Evolutionary conservation across 1,284 basidiomycete genomes (phyloP), one percentile per base, ranked within the genome.

Genomic region (Quambalaria eucalypti): DNA sequence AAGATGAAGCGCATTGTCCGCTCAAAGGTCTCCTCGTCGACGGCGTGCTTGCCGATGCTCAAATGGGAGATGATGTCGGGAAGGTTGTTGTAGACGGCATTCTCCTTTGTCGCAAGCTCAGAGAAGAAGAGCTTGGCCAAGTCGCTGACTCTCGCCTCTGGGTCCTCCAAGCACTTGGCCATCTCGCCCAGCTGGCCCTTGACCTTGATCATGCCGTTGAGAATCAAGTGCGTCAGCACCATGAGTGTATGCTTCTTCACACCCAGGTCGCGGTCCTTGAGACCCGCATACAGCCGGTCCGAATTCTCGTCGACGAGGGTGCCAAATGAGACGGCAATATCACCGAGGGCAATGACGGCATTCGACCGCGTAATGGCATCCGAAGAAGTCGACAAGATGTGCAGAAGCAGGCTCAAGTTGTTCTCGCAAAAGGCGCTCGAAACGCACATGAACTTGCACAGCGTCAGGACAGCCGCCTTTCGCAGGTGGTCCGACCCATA

Each of bases 161-260:
- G 80, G 77, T 98, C 92, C 77, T 97, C 90, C 21, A 98, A 78
- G 71, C 93, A 98, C 78, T 98, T 99, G 30, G 93, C 95, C 91
- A 99, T 96, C 80, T 97, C 95, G 30, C 95, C 93, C 2, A 97
- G 80, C 76, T 98, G 93, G 1, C 95, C 95, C 77, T 98, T 98
- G 72, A 97, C 93, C 77, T 98, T 98, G 80, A 96, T 90, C 93
- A 97, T 97, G 1, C 93, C 93, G 72, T 97, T 97, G 60, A 97
- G 78, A 72, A 98, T 98, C 60, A 98, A 78, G 77, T 98, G 92
- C 2, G 93, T 97, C 57, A 98, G 81, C 48, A 98, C 93, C 93
- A 98, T 98, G 49, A 98, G 82, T 42, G 93, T 96, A 78, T 97
- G 96, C 81, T 98, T 97, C 84, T 97, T 98, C 59, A 98, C 93